Evolutionary conservation across 1,284 basidiomycete genomes (phyloP), one percentile per base, ranked within the genome.

Genomic region (Naganishia liquefaciens): DNA sequence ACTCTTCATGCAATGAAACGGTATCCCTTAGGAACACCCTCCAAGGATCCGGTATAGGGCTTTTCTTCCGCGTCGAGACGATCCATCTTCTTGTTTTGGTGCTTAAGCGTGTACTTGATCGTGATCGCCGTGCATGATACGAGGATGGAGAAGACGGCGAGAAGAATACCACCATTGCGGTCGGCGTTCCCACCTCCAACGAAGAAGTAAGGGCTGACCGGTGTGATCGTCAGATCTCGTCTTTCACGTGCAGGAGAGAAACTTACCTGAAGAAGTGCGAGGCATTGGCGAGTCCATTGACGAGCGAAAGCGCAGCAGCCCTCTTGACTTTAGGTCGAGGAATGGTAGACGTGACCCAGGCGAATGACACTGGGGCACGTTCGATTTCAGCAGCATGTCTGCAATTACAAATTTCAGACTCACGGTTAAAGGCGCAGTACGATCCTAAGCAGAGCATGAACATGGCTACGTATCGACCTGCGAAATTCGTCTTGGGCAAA

Each of bases 281-380:
- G 13, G 64, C 63, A 43, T 63, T 65, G 50, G 58, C 67, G 21
- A 68, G 46, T n/a, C 60, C 67, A 47, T 68, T 68, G 50, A 68
- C 67, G 33, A 68, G 54, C 23, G 51, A 63, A 23, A 68, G 50
- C 11, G 67, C 67, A 1, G 60, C 67, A 1, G 54, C 49, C 19
- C 64, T 54, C 46, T 68, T 68, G 42, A 60, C 57, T 21, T 62
- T 51, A 6, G 64, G 64, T 37, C 64, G 54, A 28, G 61, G 64
- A 33, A 65, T 62, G 23, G 66, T 64, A 2, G 66, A 61, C 25
- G 66, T 50, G 33, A 68, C 58, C 66, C 66, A 68, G 13, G 57
- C 66, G 49, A 68, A 64, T n/a, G 58, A 62, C 9, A 68, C 52
- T 50, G 21, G 25, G 28, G 33, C 39, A 10, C 19, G 46, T 1